A percentile compares a stretch with the other conserved stretches of the same genome.
Evolutionary conservation across 305 asterid species (phyloP).

Genomic region (Fraxinus velutina): DNA sequence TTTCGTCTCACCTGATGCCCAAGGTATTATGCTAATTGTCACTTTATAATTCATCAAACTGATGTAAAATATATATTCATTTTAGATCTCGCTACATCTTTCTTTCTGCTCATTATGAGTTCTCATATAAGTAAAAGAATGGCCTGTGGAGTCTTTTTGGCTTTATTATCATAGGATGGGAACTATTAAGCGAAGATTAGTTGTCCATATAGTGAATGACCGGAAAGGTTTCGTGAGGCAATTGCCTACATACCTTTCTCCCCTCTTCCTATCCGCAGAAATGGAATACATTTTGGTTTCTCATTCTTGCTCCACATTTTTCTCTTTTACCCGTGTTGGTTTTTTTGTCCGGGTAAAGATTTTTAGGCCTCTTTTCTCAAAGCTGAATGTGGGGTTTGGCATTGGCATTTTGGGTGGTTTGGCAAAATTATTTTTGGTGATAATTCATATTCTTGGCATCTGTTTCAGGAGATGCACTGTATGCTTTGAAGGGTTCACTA

Average conservation of each 20-base stretch:
- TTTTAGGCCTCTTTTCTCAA: neutral
- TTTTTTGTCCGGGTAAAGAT: neutral
- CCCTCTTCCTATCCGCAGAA: neutral
- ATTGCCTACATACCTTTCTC: neutral
- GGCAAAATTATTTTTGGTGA: neutral
- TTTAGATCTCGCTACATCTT: neutral
- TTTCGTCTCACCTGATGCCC: conserved; percentile 36
- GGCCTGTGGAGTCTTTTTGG: neutral
- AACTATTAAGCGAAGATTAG: neutral
- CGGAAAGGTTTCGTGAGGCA: neutral
- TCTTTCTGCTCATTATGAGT: neutral
- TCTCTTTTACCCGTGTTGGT: neutral
- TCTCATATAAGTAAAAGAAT: neutral
- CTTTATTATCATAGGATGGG: neutral
- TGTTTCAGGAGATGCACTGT: conserved; percentile 69
- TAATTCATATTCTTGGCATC: conserved; percentile 1
- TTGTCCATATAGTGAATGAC: neutral
- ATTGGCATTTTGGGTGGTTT: neutral
- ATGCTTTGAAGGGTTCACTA: conserved; percentile 57
- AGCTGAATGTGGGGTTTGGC: neutral
- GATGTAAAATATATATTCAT: neutral
- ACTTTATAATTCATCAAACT: neutral
- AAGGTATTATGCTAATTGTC: conserved; percentile 29
- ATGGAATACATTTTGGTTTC: neutral
- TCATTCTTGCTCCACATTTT: neutral